Conservation (phyloP, 2,329 filamentous ascomycete genomes). For the Zasmidium angulare region DNA sequence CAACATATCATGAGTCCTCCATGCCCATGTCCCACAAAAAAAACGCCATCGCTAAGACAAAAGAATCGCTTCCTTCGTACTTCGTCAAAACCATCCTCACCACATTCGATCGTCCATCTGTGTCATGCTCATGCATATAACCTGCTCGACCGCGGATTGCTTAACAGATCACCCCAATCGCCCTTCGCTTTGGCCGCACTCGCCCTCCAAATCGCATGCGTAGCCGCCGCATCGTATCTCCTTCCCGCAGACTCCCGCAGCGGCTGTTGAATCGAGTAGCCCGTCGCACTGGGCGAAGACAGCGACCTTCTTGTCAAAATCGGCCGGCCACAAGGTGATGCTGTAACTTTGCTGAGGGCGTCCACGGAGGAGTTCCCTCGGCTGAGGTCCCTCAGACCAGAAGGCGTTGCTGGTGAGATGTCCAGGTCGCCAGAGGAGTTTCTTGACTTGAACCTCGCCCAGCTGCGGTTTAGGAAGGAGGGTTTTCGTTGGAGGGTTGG, state of each 20-base stretch:
- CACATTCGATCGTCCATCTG: no score
- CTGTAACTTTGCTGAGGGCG: background rate
- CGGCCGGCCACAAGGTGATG: background rate
- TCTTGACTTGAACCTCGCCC: constrained; percentile 12
- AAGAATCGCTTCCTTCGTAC: background rate
- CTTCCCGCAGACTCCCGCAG: constrained; percentile 10
- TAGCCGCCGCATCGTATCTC: constrained; percentile 12
- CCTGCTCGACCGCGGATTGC: constrained; percentile 9
- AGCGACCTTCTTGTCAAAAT: constrained; percentile 1
- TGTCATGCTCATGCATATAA: constrained; percentile 2
- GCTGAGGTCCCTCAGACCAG: background rate
- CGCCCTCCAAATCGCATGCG: constrained; percentile 9
- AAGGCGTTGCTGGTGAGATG: background rate
- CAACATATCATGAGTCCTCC: no score
- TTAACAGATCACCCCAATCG: constrained; percentile 13
- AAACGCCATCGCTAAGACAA: background rate
- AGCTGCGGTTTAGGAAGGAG: constrained; percentile 9
- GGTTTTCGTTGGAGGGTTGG: background rate
- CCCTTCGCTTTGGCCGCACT: constrained; percentile 8
- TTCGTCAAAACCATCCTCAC: no score
- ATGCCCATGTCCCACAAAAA: no score
- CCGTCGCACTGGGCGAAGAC: background rate
- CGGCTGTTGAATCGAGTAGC: constrained; percentile 10
- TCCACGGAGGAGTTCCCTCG: background rate
- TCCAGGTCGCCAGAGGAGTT: constrained; percentile 7